Evolutionary conservation across 1,284 basidiomycete genomes (phyloP), one percentile per base, ranked within the genome.

Genomic region (Mycena sp.): DNA sequence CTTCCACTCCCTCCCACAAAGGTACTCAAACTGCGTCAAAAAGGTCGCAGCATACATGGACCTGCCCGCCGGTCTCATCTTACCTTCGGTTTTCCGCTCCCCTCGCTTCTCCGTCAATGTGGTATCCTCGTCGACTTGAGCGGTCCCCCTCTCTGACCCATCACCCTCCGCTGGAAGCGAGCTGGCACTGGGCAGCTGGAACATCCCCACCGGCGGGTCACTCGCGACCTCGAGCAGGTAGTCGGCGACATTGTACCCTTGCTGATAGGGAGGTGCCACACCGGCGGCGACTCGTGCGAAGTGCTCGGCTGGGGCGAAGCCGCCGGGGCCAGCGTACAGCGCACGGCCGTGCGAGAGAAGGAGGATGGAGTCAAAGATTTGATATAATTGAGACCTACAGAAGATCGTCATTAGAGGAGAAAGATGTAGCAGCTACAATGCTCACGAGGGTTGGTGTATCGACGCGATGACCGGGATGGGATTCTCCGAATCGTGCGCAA

Each of bases 231-330:
- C 94, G 14, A 97, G 82, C 16, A 96, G 83, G 72, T 94, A 92
- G 74, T 98, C 95, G 0, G 95, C 95, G 17, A 96, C 85, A 69
- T 96, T 97, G 79, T 95, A 95, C 0, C 92, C 93, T 43, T 86
- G 80, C 12, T 80, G 81, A 52, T 77, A 83, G 16, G 73, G 65
- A 23, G 77, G 77, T 11, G 77, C 74, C 4, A 74, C 63, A 1
- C 73, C 77, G 0, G 67, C 49, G 57, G 67, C 84, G 78, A 68
- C 80, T 73, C 53, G 73, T 61, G 76, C 69, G 62, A 96, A 92
- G 72, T 91, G 83, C 12, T 86, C 82, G 1, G 83, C 85, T 0
- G 92, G 90, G 0, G 83, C 82, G 58, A 87, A 84, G 0, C 85
- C 85, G 0, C 93, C 94, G 0, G 85, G 81, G 1, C 95, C 95